Evolutionary conservation across 192 early-diverging fungal species (phyloP).

Genomic region (Fimicolochytrium jonesii): DNA sequence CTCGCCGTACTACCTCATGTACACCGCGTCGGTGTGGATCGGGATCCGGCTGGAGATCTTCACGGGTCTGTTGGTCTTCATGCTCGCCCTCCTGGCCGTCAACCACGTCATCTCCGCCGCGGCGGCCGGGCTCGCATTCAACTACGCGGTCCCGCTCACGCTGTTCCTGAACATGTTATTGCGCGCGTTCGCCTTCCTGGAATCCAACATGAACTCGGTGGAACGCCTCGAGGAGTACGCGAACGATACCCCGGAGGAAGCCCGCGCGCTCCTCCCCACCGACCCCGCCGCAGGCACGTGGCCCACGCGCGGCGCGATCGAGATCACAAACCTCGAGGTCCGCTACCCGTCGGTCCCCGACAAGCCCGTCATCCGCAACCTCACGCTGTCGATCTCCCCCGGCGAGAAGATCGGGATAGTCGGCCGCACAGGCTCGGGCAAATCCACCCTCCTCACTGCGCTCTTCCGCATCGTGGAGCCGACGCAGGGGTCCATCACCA

Average conservation of each 20-base stretch:
- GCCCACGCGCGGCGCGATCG: slow-evolving; percentile 44
- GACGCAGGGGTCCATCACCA: slow-evolving; percentile 21
- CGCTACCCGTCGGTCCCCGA: slow-evolving; percentile 47
- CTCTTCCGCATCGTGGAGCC: slow-evolving; percentile 46
- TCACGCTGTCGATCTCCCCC: slow-evolving; percentile 64
- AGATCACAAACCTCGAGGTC: slow-evolving; percentile 55
- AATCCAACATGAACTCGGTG: slow-evolving; percentile 44
- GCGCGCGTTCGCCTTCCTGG: slow-evolving; percentile 61
- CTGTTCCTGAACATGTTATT: slow-evolving; percentile 70
- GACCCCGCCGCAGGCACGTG: slow-evolving; percentile 31
- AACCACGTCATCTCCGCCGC: slow-evolving; percentile 47
- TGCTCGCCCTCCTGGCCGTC: neutral
- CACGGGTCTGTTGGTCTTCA: neutral
- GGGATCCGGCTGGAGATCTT: slow-evolving; percentile 14
- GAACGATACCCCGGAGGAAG: slow-evolving; percentile 36
- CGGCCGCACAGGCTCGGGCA: slow-evolving; percentile 49
- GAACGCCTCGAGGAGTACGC: slow-evolving; percentile 51
- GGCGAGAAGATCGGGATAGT: slow-evolving; percentile 56
- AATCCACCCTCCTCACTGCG: slow-evolving; percentile 35
- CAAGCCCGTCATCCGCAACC: slow-evolving; percentile 59
- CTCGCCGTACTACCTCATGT: slow-evolving; percentile 13
- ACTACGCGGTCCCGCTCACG: slow-evolving; percentile 78
- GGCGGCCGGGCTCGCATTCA: slow-evolving; percentile 69
- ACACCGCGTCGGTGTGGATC: slow-evolving; percentile 20
- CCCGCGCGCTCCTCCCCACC: slow-evolving; percentile 33